A percentile compares a stretch with the other conserved stretches of the same genome.
These are phyloP conservation scores for Phytophthora agathidicida DNA, from an alignment of 352 stramenopile genomes.

Conservation along the genomic window DNA sequence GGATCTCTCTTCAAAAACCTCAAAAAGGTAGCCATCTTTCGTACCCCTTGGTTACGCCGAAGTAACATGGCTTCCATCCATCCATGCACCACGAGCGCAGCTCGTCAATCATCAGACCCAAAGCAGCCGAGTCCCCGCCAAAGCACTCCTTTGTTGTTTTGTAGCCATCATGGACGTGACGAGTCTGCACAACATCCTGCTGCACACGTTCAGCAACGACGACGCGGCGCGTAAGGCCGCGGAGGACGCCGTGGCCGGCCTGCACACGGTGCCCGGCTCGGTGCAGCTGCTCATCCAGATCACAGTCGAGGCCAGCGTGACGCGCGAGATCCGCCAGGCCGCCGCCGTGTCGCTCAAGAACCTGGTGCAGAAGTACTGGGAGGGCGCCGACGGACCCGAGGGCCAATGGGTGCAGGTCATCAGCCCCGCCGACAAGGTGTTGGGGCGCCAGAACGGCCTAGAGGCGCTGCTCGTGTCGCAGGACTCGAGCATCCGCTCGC, in stretches of 20 bases:
- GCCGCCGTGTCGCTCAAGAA: conserved; percentile 96
- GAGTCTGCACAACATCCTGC: conserved; percentile 89
- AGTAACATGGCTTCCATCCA: conserved; percentile 38
- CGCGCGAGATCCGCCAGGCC: conserved; percentile 90
- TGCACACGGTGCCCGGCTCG: conserved; percentile 77
- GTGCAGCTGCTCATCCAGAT: conserved; percentile 87
- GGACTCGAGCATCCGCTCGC: conserved; percentile 46
- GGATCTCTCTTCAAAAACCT: conserved; percentile 16
- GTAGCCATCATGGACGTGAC: conserved; percentile 80
- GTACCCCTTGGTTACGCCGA: conserved; percentile 10
- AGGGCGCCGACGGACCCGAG: conserved; percentile 75
- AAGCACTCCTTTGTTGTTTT: conserved; percentile 6
- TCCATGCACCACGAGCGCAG: conserved; percentile 27
- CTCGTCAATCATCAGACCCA: conserved; percentile 30
- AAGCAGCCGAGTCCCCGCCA: conserved; percentile 21
- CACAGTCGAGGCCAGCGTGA: conserved; percentile 70
- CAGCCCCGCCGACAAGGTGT: conserved; percentile 68
- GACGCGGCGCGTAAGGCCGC: conserved; percentile 73
- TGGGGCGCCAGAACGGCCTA: conserved; percentile 74
- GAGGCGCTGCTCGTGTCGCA: conserved; percentile 61
- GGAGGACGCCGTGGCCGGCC: conserved; percentile 72
- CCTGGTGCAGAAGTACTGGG: conserved; percentile 95
- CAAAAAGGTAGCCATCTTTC: conserved; percentile 11
- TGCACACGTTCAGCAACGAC: conserved; percentile 88
- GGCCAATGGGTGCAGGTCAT: conserved; percentile 76